Evolutionary conservation across 176 grass and related monocot species (phyloP).

Genomic region (Raddia guianensis): DNA sequence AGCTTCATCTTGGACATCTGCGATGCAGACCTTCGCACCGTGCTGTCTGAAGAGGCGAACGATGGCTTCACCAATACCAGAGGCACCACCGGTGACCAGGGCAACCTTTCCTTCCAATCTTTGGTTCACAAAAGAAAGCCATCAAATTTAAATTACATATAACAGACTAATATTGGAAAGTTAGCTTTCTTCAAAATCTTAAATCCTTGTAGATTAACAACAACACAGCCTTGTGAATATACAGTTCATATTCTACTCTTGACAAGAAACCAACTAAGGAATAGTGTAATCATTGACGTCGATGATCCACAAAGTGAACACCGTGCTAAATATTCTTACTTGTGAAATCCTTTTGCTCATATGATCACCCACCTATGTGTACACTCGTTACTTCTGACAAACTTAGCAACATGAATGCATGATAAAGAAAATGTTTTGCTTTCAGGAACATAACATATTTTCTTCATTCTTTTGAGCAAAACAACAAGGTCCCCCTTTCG

Average conservation of each 20-base stretch:
- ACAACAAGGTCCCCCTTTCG: not conserved
- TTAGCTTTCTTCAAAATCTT: not conserved
- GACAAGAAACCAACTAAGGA: not conserved
- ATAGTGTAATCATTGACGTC: not conserved
- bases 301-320: constrained; percentile 1
- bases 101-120: constrained; percentile 82
- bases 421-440: not conserved
- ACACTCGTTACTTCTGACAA: not conserved
- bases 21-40: constrained; percentile 83
- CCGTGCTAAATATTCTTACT: not conserved
- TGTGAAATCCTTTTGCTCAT: not conserved
- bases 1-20: constrained; percentile 63
- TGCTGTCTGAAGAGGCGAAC: constrained; percentile 77
- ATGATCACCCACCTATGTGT: not conserved
- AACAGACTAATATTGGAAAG: not conserved
- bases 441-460: not conserved
- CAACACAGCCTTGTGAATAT: not conserved
- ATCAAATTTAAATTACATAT: not conserved
- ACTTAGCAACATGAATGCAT: not conserved
- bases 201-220: not conserved
- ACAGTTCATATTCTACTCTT: not conserved
- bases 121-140: not conserved
- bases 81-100: constrained; percentile 79
- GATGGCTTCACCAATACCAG: constrained; percentile 79
- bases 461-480: not conserved